Base-by-base conservation (phyloP, 768 basidiomycete genomes). In the Tephrocybe sp. region DNA sequence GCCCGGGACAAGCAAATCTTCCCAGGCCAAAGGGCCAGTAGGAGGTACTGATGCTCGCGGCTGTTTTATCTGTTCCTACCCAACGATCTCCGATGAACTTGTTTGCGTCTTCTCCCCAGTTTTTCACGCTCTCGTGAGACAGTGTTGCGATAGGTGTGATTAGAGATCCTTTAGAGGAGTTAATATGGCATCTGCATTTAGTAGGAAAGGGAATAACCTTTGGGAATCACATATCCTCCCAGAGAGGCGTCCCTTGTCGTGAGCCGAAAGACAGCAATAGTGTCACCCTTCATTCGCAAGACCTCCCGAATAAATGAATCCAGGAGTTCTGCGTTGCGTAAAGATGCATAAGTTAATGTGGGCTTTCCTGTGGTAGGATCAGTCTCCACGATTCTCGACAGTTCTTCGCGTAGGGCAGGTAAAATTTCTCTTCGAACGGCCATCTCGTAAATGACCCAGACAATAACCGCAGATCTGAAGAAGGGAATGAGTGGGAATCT, bases 241-340 rank as follows among this genome's bases (percentile, higher is more conserved):
- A 52, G 51, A 8, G 44, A 44, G 3, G 42, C 44, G 9, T 52
- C 51, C n/a, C 34, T 39, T 6, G 51, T 52, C 5, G 44, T 52
- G 7, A 35, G 31, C 1, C 51, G 51, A 39, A 47, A 26, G 3
- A 52, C 25, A 28, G 44, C 44, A 13, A 52, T 34, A 5, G 51
- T 52, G 26, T 52, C 51, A 0, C 51, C 51, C 30, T 52, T 52
- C 44, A 31, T 46, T 4, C 44, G 38, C 8, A 52, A 26, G 18
- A 52, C 51, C 31, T 52, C 51, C 12, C 51, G 44, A 25, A 52
- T 26, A n/a, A 52, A 52, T 3, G 51, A 52, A 21, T 52, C 51
- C 38, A 52, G n/a, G 32, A 32, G 30, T 42, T 52, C 44, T 4
- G 51, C 51, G 6, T 42, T 52, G 9, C 44, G 37, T 12, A 52